Conservation (phyloP, 2,329 filamentous ascomycete species). For the Penicillium sp. region DNA sequence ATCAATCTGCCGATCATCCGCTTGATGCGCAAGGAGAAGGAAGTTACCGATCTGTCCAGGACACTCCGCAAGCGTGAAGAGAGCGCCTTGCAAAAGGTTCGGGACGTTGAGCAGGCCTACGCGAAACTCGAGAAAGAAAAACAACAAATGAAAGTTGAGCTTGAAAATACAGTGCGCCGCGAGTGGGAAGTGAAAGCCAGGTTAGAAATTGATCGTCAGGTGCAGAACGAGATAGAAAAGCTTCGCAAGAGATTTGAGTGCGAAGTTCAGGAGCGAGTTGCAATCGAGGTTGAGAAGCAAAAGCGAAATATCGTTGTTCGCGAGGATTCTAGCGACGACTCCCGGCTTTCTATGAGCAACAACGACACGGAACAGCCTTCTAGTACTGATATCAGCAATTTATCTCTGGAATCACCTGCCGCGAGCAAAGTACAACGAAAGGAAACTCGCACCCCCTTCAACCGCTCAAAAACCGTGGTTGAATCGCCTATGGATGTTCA, state of each 20-base stretch:
- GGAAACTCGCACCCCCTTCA: conserved; percentile 62
- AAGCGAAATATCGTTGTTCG: conserved; percentile 24
- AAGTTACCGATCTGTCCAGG: conserved; percentile 66
- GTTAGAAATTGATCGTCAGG: conserved; percentile 81
- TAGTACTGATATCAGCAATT: conserved; percentile 68
- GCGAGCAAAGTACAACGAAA: conserved; percentile 52
- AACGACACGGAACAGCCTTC: too few relatives aligned
- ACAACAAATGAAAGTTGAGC: conserved; percentile 57
- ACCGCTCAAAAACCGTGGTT: conserved; percentile 82
- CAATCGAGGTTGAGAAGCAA: conserved; percentile 48
- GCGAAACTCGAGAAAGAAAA: conserved; percentile 59
- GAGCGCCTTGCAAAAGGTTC: conserved; percentile 54
- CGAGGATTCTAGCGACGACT: too few relatives aligned
- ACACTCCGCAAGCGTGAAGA: conserved; percentile 59
- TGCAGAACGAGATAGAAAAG: conserved; percentile 57
- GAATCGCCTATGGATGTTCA: conserved; percentile 85
- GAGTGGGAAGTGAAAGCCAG: conserved; percentile 96
- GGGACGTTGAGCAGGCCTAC: conserved; percentile 60
- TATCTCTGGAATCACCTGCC: conserved; percentile 65
- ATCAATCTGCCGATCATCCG: conserved; percentile 82
- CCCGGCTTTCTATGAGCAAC: too few relatives aligned
- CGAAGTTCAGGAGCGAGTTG: conserved; percentile 51
- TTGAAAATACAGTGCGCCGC: conserved; percentile 66
- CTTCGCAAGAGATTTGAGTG: conserved; percentile 48
- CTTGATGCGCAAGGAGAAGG: conserved; percentile 81